Percentiles rank a stretch among this genome's conserved stretches.
phyloP scores from a whole-genome alignment of 1,139 yeast species.

The Yamadazyma triangularis region DNA sequence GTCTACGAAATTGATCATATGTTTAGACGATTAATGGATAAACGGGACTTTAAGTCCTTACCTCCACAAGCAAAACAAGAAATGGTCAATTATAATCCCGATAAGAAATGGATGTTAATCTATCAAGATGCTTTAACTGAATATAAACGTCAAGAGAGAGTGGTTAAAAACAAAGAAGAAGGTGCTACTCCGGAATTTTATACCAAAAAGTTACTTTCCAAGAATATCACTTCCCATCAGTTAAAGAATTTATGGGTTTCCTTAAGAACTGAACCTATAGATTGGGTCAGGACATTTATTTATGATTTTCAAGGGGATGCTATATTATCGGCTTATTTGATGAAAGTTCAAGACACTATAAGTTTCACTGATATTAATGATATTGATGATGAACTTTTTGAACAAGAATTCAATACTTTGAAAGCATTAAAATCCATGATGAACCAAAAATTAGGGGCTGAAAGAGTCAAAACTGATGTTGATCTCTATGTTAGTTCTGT shows the following conservation, averaged over 20 bases:
- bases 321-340: constrained; percentile 51
- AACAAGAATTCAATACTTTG: constrained; percentile 44
- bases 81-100: constrained; percentile 68
- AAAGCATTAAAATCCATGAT: constrained; percentile 46
- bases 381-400: constrained; percentile 42
- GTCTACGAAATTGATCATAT: constrained; percentile 58
- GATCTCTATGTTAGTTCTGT: constrained; percentile 39
- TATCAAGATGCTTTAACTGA: constrained; percentile 84
- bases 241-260: constrained; percentile 87
- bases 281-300: constrained; percentile 79
- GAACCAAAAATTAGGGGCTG: constrained; percentile 45
- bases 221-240: constrained; percentile 64
- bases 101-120: constrained; percentile 89
- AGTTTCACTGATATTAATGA: constrained; percentile 29
- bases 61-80: constrained; percentile 77
- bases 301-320: constrained; percentile 86
- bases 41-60: constrained; percentile 75
- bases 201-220: constrained; percentile 69
- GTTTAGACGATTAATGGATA: constrained; percentile 70
- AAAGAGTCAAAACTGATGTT: constrained; percentile 38
- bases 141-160: constrained; percentile 52
- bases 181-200: constrained; percentile 66
- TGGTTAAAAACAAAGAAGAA: constrained; percentile 26
- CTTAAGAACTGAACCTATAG: constrained; percentile 83
- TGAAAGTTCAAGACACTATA: constrained; percentile 37